Base-by-base conservation (phyloP, 495 filamentous ascomycete species). In the Aspergillus indologenus region DNA sequence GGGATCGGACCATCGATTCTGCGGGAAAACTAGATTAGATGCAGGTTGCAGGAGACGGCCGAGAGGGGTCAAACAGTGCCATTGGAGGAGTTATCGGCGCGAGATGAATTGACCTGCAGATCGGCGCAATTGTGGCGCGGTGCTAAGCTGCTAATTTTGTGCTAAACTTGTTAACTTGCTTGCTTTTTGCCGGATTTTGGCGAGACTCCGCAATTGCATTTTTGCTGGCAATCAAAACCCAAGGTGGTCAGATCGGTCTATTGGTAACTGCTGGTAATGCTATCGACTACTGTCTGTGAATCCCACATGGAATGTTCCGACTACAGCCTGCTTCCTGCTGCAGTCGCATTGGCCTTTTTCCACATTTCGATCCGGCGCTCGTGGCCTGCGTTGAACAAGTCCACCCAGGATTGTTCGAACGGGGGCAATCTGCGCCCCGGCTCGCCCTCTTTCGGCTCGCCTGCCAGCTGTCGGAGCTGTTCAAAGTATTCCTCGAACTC, bases 401-500 rank as follows among this genome's bases (percentile, higher is more conserved):
- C 67, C 17, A 77, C 58, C 82, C 82, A 84, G 42, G 73, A 68
- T 60, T 69, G 63, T 6, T 77, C 67, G 54, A 82, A 85, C 21
- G 51, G 56, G 0, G 82, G 82, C 23, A 85, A 56, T 45, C 66
- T 65, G 21, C 76, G 70, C 2, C 80, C 82, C 1, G 65, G 60
- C 19, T 64, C 53, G 1, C 65, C 66, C 4, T 61, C 63, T 0
- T 18, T 51, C 0, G 79, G 76, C 56, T 81, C 74, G 0, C 82
- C 81, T 0, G 81, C 81, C 40, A 83, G 47, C 4, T 14, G 44
- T 3, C 81, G 68, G 47, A 84, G 56, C 1, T 64, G 60, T 61
- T 85, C 81, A 54, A 85, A 86, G 60, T 86, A 83, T 2, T 73
- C 69, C 61, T 80, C 73, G 58, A 84, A 84, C 42, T 84, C 79